phyloP scores from a whole-genome alignment of 371 early-diverging fungal genomes.

The Syncephalastrum racemosum region DNA sequence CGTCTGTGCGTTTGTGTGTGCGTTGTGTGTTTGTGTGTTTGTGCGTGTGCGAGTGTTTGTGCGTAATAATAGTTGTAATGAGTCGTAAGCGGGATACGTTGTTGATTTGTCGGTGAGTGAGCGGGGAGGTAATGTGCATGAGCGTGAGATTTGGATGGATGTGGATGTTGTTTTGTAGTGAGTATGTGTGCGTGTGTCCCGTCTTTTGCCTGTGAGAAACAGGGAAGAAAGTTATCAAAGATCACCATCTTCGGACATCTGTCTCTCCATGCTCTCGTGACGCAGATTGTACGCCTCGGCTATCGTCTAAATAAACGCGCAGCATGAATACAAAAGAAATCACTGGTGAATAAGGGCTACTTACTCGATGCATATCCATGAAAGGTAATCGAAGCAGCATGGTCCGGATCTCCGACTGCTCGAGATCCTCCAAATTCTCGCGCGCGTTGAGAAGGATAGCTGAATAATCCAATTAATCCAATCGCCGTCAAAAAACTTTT shows the following conservation, averaged over 20 bases:
- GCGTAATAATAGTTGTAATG: too few relatives aligned
- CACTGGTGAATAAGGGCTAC: constrained; percentile 1
- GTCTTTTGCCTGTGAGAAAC: neutral
- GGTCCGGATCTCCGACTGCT: constrained; percentile 88
- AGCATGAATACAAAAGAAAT: neutral
- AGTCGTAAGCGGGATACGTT: too few relatives aligned
- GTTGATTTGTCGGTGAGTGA: too few relatives aligned
- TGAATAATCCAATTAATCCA: constrained; percentile 10
- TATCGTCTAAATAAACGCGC: constrained; percentile 39
- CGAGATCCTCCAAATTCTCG: constrained; percentile 87
- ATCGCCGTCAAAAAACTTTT: neutral
- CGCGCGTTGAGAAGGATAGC: constrained; percentile 67
- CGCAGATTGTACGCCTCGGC: constrained; percentile 65
- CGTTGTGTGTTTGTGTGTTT: too few relatives aligned
- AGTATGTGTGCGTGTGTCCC: neutral
- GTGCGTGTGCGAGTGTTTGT: too few relatives aligned
- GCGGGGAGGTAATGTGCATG: too few relatives aligned
- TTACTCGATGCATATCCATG: constrained; percentile 73
- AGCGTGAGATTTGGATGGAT: too few relatives aligned
- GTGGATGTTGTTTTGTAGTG: neutral
- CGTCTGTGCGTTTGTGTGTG: too few relatives aligned
- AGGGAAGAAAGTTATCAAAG: constrained; percentile 10
- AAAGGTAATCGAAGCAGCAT: constrained; percentile 77
- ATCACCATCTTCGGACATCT: constrained; percentile 38
- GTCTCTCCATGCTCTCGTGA: constrained; percentile 62